Percentiles rank a stretch among this genome's conserved stretches.
Evolutionary conservation across 2,329 filamentous ascomycete species (phyloP).

Genomic region (Colletotrichum sp.): DNA sequence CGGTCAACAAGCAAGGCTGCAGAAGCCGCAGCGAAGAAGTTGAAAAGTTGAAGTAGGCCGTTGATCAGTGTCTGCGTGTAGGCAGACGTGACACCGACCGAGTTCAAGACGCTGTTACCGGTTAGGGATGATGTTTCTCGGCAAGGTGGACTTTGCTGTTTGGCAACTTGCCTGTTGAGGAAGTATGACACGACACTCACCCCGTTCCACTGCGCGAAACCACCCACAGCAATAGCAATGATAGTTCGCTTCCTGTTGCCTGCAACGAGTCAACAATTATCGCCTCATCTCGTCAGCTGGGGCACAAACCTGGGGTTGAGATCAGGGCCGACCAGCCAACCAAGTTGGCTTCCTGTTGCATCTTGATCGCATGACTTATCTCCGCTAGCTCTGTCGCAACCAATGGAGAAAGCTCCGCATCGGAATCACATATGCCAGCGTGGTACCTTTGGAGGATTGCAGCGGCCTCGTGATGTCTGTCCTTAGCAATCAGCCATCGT

Average conservation of each 20-base stretch:
- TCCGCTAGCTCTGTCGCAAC: conserved; percentile 46
- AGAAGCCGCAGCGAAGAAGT: conserved; percentile 6
- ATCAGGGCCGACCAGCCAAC: no score
- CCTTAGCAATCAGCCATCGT: conserved; percentile 11
- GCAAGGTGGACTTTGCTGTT: no score
- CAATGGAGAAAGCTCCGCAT: conserved; percentile 35
- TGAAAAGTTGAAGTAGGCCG: conserved; percentile 29
- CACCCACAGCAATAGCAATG: conserved; percentile 26
- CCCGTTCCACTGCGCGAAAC: conserved; percentile 32
- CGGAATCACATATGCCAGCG: conserved; percentile 25
- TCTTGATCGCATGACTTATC: conserved; percentile 25
- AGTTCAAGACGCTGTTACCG: conserved; percentile 32
- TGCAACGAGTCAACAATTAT: conserved; percentile 8
- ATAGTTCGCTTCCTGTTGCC: conserved; percentile 31
- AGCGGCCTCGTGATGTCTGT: background rate
- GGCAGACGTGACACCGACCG: conserved; percentile 32
- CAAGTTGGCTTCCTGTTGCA: no score
- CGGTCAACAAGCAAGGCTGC: conserved; percentile 30
- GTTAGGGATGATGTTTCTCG: no score
- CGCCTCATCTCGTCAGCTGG: background rate
- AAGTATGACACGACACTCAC: conserved; percentile 44
- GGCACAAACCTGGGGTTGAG: no score
- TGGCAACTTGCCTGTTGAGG: conserved; percentile 23
- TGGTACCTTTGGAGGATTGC: conserved; percentile 27
- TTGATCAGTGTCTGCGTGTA: conserved; percentile 45